phyloP scores from a whole-genome alignment of 1,284 basidiomycete species.

The Ustilago lituana region DNA sequence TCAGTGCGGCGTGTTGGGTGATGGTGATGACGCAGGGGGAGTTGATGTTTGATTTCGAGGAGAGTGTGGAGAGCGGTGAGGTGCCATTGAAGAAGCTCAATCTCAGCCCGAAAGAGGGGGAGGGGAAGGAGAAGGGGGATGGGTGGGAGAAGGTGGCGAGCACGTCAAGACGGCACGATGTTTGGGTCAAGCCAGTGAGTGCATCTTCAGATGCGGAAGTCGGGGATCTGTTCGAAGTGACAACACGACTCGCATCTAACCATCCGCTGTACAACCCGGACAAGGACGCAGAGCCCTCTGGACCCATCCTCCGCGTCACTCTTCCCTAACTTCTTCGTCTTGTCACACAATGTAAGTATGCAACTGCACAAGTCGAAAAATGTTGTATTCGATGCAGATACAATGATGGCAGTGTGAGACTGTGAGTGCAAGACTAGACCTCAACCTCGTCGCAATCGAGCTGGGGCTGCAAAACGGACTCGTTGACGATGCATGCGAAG shows the following conservation, averaged over 20 bases:
- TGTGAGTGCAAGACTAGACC: no score
- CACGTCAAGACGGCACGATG: slow-evolving; percentile 24
- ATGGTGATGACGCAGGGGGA: slow-evolving; percentile 22
- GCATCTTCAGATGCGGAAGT: not conserved
- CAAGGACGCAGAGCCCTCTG: not conserved
- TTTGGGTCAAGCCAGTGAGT: slow-evolving; percentile 4
- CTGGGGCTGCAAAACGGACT: slow-evolving; percentile 35
- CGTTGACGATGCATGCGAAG: slow-evolving; percentile 64
- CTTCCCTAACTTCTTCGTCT: slow-evolving; percentile 3
- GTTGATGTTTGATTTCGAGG: slow-evolving; percentile 11
- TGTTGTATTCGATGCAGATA: not conserved
- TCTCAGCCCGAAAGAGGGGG: no score
- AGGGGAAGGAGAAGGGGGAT: not conserved
- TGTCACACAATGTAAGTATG: not conserved
- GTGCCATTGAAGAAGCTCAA: slow-evolving; percentile 2
- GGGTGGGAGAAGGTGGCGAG: slow-evolving; percentile 12
- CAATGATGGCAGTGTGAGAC: not conserved
- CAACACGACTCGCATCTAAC: slow-evolving; percentile 5
- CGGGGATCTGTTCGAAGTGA: not conserved
- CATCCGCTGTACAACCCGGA: slow-evolving; percentile 16
- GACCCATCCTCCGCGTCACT: slow-evolving; percentile 14
- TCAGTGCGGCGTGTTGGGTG: slow-evolving; percentile 11
- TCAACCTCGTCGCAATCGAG: slow-evolving; percentile 57
- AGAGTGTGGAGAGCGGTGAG: not conserved
- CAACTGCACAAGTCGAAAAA: not conserved